phyloP scores from a whole-genome alignment of 164 flowering plant genomes.

The Piper longum region DNA sequence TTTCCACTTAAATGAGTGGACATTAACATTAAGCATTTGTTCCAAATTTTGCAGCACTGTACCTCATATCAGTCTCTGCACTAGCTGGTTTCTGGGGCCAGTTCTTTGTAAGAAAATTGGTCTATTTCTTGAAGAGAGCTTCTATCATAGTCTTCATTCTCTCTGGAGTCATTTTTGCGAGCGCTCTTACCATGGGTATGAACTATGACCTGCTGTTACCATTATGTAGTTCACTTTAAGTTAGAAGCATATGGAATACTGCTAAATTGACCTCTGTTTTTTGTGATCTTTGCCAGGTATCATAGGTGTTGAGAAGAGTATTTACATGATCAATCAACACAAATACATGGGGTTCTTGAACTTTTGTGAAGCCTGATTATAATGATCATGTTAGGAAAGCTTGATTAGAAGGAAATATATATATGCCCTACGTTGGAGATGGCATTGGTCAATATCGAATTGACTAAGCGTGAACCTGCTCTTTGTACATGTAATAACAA shows the following conservation, averaged over 20 bases:
- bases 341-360: conserved; percentile 90
- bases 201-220: neutral
- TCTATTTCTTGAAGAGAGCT: conserved; percentile 54
- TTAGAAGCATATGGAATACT: neutral
- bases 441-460: conserved; percentile 40
- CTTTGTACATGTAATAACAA: neutral
- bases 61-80: conserved; percentile 12
- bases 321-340: conserved; percentile 55
- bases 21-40: neutral
- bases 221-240: neutral
- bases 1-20: neutral
- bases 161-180: conserved; percentile 82
- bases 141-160: conserved; percentile 79
- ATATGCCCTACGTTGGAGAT: neutral
- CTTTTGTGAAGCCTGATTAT: conserved; percentile 32
- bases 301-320: conserved; percentile 43
- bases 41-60: conserved; percentile 10
- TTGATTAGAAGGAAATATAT: neutral
- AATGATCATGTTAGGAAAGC: conserved; percentile 15
- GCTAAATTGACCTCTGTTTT: neutral
- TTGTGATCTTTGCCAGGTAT: conserved; percentile 33
- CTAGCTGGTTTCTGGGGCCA: conserved; percentile 34
- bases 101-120: conserved; percentile 51
- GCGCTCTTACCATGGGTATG: conserved; percentile 91
- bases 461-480: conserved; percentile 22